Conservation (phyloP, 2,329 filamentous ascomycete species). For the Neospermospora avenae region DNA sequence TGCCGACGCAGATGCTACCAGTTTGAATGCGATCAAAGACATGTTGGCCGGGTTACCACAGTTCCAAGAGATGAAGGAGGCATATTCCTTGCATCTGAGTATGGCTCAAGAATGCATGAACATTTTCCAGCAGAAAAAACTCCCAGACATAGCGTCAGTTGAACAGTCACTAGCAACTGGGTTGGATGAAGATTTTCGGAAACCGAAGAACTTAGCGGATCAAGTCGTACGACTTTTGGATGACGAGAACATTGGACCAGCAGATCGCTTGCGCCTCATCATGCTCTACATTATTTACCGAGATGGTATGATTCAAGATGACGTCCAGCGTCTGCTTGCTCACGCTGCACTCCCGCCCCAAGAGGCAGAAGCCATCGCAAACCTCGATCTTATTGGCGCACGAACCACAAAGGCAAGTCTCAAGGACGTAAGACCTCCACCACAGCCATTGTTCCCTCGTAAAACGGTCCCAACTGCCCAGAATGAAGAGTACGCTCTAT, state of each 20-base stretch:
- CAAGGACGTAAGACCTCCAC: constrained; percentile 70
- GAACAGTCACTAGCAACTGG: constrained; percentile 93
- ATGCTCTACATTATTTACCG: constrained; percentile 83
- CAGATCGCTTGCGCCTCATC: constrained; percentile 81
- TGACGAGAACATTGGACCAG: constrained; percentile 67
- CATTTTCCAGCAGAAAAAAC: constrained; percentile 78
- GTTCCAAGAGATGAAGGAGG: constrained; percentile 93
- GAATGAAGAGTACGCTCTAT: constrained; percentile 79
- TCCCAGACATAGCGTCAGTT: constrained; percentile 80
- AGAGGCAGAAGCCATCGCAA: constrained; percentile 70
- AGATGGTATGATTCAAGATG: constrained; percentile 78
- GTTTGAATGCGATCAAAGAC: constrained; percentile 87
- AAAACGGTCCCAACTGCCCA: constrained; percentile 54
- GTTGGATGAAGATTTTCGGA: constrained; percentile 86
- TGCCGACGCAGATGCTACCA: constrained; percentile 64
- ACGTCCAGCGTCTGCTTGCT: constrained; percentile 78
- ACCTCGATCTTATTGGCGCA: constrained; percentile 78
- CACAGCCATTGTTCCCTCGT: constrained; percentile 66
- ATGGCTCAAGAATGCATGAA: constrained; percentile 99
- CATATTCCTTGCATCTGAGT: constrained; percentile 88
- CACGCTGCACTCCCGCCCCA: constrained; percentile 76
- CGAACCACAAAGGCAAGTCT: constrained; percentile 62
- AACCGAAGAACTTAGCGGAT: constrained; percentile 84
- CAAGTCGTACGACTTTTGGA: constrained; percentile 85
- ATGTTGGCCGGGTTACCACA: constrained; percentile 95